Base-by-base conservation (phyloP, 2,329 filamentous ascomycete species). In the Aspergillus bombycis region DNA sequence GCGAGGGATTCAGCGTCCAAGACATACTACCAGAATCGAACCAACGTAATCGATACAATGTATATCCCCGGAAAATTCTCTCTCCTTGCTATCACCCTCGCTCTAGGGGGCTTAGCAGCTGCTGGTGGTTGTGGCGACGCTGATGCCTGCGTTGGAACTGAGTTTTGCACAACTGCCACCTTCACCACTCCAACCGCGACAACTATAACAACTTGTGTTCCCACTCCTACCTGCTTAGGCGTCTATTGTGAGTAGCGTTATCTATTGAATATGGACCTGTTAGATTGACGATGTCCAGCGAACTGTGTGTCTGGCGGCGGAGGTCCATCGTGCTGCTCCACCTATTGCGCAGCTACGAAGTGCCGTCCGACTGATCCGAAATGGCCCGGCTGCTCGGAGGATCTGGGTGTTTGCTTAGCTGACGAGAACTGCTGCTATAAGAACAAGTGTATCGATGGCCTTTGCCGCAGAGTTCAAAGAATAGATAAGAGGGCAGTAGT, bases 371-470 rank as follows among this genome's bases (percentile, higher is more conserved):
- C 72, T 1, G 72, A 75, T 58, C 38, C 63, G 3, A 58, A 70
- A n/a, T 74, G 72, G 72, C 71, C 73, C 0, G 52, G 38, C 11
- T 75, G 73, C 26, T 65, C 66, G 7, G 74, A 75, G 62, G 71
- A 74, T 60, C 59, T 66, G 45, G 70, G 69, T 11, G 63, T 67
- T 23, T 75, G 72, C 32, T 45, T 68, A n/a, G 57, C 48, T 2
- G 72, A 75, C 59, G 67, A 67, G 38, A 68, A 72, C 38, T 75
- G 72, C 52, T 75, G 74, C 34, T 74, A 75, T 62, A 66, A 64
- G 19, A 74, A 73, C 62, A 57, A 58, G 26, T 74, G 72, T 65
- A 61, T 71, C 3, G 58, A 66, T 4, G 72, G 71, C 1, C 58
- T 73, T 32, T 74, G 73, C 54, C 58, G 57, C 14, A 58, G 62